Evolutionary conservation across 2,329 filamentous ascomycete genomes (phyloP), one percentile per base, ranked within the genome.

Genomic region (Coleophoma crateriformis): DNA sequence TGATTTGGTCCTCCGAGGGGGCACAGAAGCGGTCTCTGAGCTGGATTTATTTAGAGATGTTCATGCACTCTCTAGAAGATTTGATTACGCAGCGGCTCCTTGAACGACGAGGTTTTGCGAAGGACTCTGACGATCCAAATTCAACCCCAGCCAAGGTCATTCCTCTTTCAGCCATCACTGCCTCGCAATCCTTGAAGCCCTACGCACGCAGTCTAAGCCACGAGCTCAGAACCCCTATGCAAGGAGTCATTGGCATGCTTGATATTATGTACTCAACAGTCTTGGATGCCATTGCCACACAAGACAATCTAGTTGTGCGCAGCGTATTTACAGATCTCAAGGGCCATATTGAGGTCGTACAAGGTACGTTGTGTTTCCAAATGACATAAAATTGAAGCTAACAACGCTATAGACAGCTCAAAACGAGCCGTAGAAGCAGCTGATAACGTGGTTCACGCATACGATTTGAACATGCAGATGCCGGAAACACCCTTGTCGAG

Each of bases 211-310:
- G 81, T 60, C 67, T 88, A 33, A 88, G 85, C 0, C 85, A 88
- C 57, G 85, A 88, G 61, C 65, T 88, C 43, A 73, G 85, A 53
- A 88, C 85, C 3, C 85, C 85, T 1, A 87, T 88, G 84, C 85
- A 88, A 64, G 85, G 85, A 39, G 82, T 88, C 7, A 83, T 88
- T 13, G 85, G 85, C 7, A 88, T 88, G 84, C 68, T 88, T 40
- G 85, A 88, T 67, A 82, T 88, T 52, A 88, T 88, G 82, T 82
- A 87, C 66, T 81, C 84, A 3, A 87, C 82, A 2, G 81, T 88
- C 2, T 75, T 84, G 50, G 84, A 88, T 61, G 81, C 81, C 15
- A 75, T 82, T 7, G 75, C 79, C 53, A 73, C 71, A 35, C 74
- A 79, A 52, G 66, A 68, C 10, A 75, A 79, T 51, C 61, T 74